Evolutionary conservation across 176 grass and related monocot species (phyloP).

Genomic region (Saccharum officinarum): DNA sequence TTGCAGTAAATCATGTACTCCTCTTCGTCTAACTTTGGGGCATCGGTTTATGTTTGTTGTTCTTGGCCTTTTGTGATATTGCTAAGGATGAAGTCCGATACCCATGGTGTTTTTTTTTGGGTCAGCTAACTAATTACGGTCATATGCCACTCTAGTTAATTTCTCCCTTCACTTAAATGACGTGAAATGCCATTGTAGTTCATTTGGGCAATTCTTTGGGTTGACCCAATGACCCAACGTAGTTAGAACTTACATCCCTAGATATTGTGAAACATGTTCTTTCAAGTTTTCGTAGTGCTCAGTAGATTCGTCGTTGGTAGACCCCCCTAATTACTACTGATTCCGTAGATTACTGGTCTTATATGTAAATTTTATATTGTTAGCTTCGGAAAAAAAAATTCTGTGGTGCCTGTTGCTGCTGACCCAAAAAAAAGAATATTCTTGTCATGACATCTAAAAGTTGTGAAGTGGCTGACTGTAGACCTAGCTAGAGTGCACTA

Average conservation of each 20-base stretch:
- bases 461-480: conserved; percentile 16
- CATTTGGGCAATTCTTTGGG: background rate
- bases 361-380: background rate
- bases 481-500: background rate
- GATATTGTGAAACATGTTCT: background rate
- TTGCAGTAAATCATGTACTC: background rate
- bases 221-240: background rate
- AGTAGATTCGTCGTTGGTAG: background rate
- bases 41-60: background rate
- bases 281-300: background rate
- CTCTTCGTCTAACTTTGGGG: background rate
- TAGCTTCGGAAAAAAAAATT: background rate
- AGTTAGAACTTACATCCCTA: background rate
- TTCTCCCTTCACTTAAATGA: background rate
- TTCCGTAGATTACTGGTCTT: background rate
- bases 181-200: background rate
- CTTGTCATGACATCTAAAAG: background rate
- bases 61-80: background rate
- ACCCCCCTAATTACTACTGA: background rate
- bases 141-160: background rate
- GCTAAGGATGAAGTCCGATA: background rate
- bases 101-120: background rate
- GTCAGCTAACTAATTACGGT: background rate
- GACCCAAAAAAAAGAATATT: conserved; percentile 31
- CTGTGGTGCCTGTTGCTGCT: background rate